Evolutionary conservation across 2,329 filamentous ascomycete genomes (phyloP).

Genomic region (Onygenales sp.): DNA sequence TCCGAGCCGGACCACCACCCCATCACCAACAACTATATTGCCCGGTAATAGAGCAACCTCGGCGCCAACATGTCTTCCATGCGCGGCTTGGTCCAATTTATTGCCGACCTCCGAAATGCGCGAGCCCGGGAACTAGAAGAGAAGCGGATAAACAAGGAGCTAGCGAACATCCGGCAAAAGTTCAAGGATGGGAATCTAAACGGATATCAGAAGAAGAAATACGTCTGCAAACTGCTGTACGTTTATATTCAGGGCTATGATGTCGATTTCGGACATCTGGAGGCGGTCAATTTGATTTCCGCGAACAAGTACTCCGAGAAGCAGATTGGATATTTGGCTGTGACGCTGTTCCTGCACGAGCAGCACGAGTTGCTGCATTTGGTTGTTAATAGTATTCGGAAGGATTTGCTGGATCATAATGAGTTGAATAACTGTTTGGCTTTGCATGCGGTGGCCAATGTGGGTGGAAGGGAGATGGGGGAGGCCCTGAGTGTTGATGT

Average conservation of each 20-base stretch:
- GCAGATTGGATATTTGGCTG: conserved; percentile 96
- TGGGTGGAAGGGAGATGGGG: conserved; percentile 93
- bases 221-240: conserved; percentile 98
- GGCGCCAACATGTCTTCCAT: conserved; percentile 35
- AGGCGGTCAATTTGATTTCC: conserved; percentile 95
- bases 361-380: conserved; percentile 91
- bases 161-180: conserved; percentile 97
- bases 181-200: conserved; percentile 92
- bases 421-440: conserved; percentile 96
- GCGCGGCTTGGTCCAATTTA: conserved; percentile 88
- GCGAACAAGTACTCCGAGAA: conserved; percentile 98
- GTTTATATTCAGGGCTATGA: conserved; percentile 99
- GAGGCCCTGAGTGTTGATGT: conserved; percentile 88
- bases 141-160: conserved; percentile 98
- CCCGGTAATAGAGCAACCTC: background rate
- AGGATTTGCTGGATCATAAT: conserved; percentile 88
- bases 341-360: conserved; percentile 94
- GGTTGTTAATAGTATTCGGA: conserved; percentile 96
- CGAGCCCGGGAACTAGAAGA: conserved; percentile 92
- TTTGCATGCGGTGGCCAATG: conserved; percentile 94
- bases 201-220: conserved; percentile 99
- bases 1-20: conserved; percentile 3
- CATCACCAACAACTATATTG: conserved; percentile 1
- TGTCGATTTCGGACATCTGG: conserved; percentile 96
- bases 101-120: conserved; percentile 90